Conservation (phyloP, 2,329 filamentous ascomycete genomes). For the Alternaria sp. region DNA sequence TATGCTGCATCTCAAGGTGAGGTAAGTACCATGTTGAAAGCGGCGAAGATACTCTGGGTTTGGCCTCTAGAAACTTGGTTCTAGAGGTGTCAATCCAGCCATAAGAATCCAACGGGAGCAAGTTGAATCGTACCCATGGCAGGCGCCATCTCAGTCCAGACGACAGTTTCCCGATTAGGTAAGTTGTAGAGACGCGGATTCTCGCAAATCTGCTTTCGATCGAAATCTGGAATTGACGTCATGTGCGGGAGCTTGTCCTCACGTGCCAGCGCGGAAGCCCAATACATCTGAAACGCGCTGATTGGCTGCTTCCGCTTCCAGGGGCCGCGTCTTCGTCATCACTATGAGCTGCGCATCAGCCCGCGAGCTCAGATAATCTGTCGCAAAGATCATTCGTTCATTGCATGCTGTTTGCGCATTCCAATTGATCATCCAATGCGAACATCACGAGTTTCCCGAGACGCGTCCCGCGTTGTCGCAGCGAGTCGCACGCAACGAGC, state of each 20-base stretch:
- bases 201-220: background rate
- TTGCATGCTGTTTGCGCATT: background rate
- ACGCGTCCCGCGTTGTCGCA: conserved; percentile 42
- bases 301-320: background rate
- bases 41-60: background rate
- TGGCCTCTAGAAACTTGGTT: background rate
- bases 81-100: background rate
- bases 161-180: background rate
- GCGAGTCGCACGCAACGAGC: conserved; percentile 34
- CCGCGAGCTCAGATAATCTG: background rate
- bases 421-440: conserved; percentile 31
- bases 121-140: background rate
- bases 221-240: background rate
- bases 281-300: background rate
- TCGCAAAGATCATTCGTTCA: background rate
- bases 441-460: conserved; percentile 47
- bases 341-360: background rate
- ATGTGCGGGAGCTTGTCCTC: background rate
- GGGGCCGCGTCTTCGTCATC: background rate
- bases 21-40: background rate
- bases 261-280: background rate
- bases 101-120: background rate
- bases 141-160: background rate
- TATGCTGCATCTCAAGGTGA: background rate
- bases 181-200: background rate